Base-by-base conservation (phyloP, 768 basidiomycete species). In the Tremella fuciformis region DNA sequence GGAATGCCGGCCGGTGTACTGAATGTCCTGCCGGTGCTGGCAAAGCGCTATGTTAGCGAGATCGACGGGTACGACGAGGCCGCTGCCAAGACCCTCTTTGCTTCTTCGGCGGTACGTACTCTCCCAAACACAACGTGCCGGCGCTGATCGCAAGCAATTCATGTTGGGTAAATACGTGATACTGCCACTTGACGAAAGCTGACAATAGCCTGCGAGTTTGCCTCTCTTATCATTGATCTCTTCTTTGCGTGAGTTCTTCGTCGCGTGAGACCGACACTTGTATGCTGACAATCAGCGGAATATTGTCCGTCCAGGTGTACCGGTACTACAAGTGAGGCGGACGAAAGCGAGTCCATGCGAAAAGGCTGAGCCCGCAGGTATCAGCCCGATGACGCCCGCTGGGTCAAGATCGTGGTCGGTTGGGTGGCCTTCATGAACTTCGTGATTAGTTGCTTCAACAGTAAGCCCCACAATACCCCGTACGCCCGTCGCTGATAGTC, bases 201-300 rank as follows among this genome's bases (percentile, higher is more conserved):
- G 42, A 46, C 42, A 18, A 15, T 46, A 62, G 60, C 41, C 40
- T 64, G 67, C 51, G 60, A 65, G 41, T 59, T 64, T 46, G 59
- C 64, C 19, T 62, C 59, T 2, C 38, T 62, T 24, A 53, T 69
- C 39, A 54, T 65, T 41, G 64, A 69, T 42, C 64, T 53, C 18
- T 64, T 66, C 51, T 40, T 69, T 7, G 67, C n/a, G 42, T 46
- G 22, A 46, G 42, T 46, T 4, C 8, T 15, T 15, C 42, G n/a
- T 6, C 15, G 7, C 6, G n/a, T 15, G n/a, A 8, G 15, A 6
- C 6, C 16, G 7, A 46, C 8, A 15, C 6, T 4, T 46, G n/a
- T 6, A 22, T 6, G n/a, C 22, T 46, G 6, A n/a, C n/a, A 6
- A 4, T 46, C 16, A 46, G 42, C n/a, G 42, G 42, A 15, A 46